A percentile compares a stretch with the other conserved stretches of the same genome.
These are phyloP conservation scores for Evansstolkia leycettana DNA, from an alignment of 495 filamentous ascomycete species.

Conservation along the genomic window DNA sequence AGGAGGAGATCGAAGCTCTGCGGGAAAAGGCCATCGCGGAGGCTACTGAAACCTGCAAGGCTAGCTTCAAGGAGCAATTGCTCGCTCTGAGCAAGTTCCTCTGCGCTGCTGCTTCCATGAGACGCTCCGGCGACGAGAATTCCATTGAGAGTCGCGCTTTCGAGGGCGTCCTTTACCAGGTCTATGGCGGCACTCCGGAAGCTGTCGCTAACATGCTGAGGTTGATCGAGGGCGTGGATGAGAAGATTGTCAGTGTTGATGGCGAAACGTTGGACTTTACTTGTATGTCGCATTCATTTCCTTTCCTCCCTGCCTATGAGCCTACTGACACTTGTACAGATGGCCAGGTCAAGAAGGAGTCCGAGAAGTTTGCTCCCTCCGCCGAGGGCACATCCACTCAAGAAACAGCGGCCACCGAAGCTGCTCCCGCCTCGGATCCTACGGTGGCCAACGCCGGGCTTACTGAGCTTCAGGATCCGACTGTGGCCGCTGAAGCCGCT, in stretches of 20 bases:
- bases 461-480: slow-evolving; percentile 52
- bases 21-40: slow-evolving; percentile 50
- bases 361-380: slow-evolving; percentile 31
- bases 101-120: slow-evolving; percentile 60
- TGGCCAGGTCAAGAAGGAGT: slow-evolving; percentile 51
- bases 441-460: slow-evolving; percentile 64
- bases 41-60: slow-evolving; percentile 41
- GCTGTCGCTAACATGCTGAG: slow-evolving; percentile 77
- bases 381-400: slow-evolving; percentile 6
- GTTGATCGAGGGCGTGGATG: slow-evolving; percentile 68
- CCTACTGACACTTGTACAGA: slow-evolving; percentile 35
- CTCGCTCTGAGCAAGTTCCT: slow-evolving; percentile 69
- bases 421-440: slow-evolving; percentile 49
- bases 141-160: slow-evolving; percentile 68
- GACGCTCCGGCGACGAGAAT: slow-evolving; percentile 51
- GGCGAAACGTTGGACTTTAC: slow-evolving; percentile 54
- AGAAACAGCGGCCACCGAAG: slow-evolving; percentile 13
- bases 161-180: slow-evolving; percentile 75
- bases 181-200: slow-evolving; percentile 75
- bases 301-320: not conserved
- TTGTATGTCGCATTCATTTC: slow-evolving; percentile 44
- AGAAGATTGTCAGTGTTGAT: slow-evolving; percentile 53
- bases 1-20: slow-evolving; percentile 60
- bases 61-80: slow-evolving; percentile 41
- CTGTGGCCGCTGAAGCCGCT: slow-evolving; percentile 11